These are phyloP conservation scores for Ogataea siamensis DNA, from an alignment of 805 yeast genomes.

Conservation along the genomic window DNA sequence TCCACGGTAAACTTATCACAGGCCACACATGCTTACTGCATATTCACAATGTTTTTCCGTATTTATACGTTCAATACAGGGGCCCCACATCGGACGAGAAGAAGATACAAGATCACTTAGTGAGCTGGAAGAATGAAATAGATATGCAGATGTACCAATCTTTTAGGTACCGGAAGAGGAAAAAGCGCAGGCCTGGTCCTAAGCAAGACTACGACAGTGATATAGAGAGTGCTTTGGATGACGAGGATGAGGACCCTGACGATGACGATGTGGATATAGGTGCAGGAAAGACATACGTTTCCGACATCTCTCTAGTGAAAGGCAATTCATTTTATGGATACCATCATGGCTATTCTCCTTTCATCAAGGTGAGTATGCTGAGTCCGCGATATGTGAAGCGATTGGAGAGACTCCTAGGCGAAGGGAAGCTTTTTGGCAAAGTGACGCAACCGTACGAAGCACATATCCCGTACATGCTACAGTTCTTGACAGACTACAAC, in stretches of 20 bases:
- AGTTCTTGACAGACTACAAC: constrained; percentile 80
- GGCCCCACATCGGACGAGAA: constrained; percentile 35
- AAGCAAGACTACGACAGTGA: neutral
- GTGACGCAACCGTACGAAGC: constrained; percentile 63
- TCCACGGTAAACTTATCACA: constrained; percentile 68
- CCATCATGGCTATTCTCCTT: constrained; percentile 59
- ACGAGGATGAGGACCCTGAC: constrained; percentile 18
- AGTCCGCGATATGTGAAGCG: constrained; percentile 60
- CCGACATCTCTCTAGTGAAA: constrained; percentile 61
- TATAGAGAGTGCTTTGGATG: constrained; percentile 16
- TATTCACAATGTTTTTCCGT: constrained; percentile 83
- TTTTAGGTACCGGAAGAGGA: constrained; percentile 22
- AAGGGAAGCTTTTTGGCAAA: constrained; percentile 41
- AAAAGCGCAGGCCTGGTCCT: constrained; percentile 13
- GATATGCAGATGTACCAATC: constrained; percentile 45
- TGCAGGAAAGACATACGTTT: constrained; percentile 42
- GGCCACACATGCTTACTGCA: constrained; percentile 66
- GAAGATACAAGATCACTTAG: constrained; percentile 35
- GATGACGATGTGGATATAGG: constrained; percentile 10
- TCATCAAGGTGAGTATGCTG: constrained; percentile 64
- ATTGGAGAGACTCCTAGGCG: constrained; percentile 47
- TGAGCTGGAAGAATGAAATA: constrained; percentile 39
- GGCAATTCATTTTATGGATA: constrained; percentile 87
- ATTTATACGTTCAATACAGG: constrained; percentile 63
- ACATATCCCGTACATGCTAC: constrained; percentile 74